Base-by-base conservation (phyloP, 2,329 filamentous ascomycete genomes). In the Fusarium ramigenum region DNA sequence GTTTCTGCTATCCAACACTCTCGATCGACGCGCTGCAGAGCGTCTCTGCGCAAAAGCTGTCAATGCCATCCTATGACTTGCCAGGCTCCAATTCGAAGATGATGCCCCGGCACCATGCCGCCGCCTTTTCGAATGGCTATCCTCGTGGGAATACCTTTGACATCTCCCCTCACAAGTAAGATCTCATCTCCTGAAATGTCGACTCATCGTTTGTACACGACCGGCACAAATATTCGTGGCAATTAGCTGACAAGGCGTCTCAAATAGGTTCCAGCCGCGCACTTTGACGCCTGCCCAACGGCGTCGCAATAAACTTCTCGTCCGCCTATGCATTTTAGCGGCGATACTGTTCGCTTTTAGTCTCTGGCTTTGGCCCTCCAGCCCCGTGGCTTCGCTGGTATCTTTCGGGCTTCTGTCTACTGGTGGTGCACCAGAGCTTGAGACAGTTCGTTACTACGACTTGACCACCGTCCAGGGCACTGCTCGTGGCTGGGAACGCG, bases 391-490 rank as follows among this genome's bases (percentile, higher is more conserved):
- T 75, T 94, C 84, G 80, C 87, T 85, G 80, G 88, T 85, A 79
- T 93, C 93, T 2, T 85, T 97, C 54, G 93, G 93, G 36, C 87
- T 96, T 40, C 84, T 95, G 57, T 90, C 91, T 43, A 85, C 88
- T 28, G 84, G 86, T 59, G 90, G 92, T 59, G 91, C 93, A 75
- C 89, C 94, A 72, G 92, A 97, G 79, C 90, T 98, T 65, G 94
- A 98, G 82, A 98, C 96, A 3, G 93, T 99, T 69, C 93, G 96
- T 81, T 98, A 99, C 84, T 98, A 98, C 84, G 96, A 99, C 81
- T 87, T 99, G 72, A 93, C 92, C 75, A 94, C 96, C 80, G 94
- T 97, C 10, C 93, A 96, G 80, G 96, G 96, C 50, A 96, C 95
- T 12, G 94, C 93, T 59, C 91, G 93, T 74, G 97, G 96, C 10